Evolutionary conservation across 2,329 filamentous ascomycete species (phyloP), one percentile per base, ranked within the genome.

Genomic region (Fusarium redolens): DNA sequence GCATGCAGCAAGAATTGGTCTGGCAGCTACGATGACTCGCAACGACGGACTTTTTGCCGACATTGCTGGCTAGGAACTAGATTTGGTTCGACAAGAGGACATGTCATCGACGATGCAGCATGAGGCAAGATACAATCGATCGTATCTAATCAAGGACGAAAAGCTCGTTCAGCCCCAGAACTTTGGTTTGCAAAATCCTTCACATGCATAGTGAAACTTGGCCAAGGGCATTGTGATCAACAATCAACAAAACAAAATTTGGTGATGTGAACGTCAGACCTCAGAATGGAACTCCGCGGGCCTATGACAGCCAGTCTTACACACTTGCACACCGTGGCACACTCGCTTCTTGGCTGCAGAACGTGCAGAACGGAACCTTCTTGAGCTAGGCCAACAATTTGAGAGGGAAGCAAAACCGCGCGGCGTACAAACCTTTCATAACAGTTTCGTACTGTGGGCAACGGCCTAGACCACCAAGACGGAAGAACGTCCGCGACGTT

Each of bases 391-490:
- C 43, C 57, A 67, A 45, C 58, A 54, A 44, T 45, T 65, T 35
- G 65, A 71, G 65, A 63, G 54, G 30, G 30, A 59, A 61, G 48
- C 40, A 63, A 63, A 65, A 65, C 67, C 72, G 47, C 67, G 70
- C 67, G 67, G 72, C 56, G 67, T 47, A 60, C 48, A 73, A 58
- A 65, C 59, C 54, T 55, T 57, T 33, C 52, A 52, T 31, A 45
- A 66, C 74, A 68, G 67, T 76, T 69, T 61, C 56, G 58, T 73
- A 76, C 72, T 75, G 69, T 76, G 67, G 51, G 28, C 40, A 65
- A 58, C 61, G 59, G 67, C 63, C 59, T 65, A 45, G 58, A 59
- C 54, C 41, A 65, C 56, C 50, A 64, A 55, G 65, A 57, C 41
- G 55, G 61, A 63, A 64, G 57, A 52, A 72, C 64, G 61, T 65